Base-by-base conservation (phyloP, 1,284 basidiomycete species). In the Heterobasidion irregulare region DNA sequence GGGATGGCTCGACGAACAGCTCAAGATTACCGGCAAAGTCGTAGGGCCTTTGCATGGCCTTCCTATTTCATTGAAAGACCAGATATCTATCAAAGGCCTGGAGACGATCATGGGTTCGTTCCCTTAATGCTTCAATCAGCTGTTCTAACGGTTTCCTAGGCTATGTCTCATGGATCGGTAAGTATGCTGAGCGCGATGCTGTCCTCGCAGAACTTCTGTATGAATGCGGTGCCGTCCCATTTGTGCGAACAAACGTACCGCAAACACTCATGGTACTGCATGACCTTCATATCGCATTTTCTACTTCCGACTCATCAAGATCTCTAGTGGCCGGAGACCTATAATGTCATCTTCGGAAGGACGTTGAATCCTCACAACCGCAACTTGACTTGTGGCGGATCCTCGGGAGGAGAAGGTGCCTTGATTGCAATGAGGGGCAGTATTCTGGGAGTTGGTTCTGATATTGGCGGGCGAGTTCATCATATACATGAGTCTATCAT, bases 171-270 rank as follows among this genome's bases (percentile, higher is more conserved):
- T 84, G 84, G 76, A 75, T 86, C 34, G 83, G 80, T 2, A 70
- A 78, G 53, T 73, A 75, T 50, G 75, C 80, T 1, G 71, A 79
- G 9, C 71, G 72, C 43, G 77, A 89, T 58, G 72, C 78, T 1
- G 75, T 78, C 3, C 70, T 88, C 0, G 80, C 83, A n/a, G 77
- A 86, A 56, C 72, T 84, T 32, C 68, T 87, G 26, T 71, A 79
- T 55, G 74, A 76, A 35, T 77, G 72, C 3, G 87, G 88, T 1
- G 86, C 85, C 0, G 76, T 88, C 7, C 80, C 79, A 2, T 89
- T 83, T 58, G 83, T 86, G 15, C 77, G 82, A 53, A 89, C 85
- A 1, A 89, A 89, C 57, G 74, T 87, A 13, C 85, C 86, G 0
- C 86, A 88, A 63, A 83, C 83, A 2, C 65, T 86, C 15, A 79